Evolutionary conservation across 345 rosid genomes (phyloP).

Genomic region (Arabis hirsuta): DNA sequence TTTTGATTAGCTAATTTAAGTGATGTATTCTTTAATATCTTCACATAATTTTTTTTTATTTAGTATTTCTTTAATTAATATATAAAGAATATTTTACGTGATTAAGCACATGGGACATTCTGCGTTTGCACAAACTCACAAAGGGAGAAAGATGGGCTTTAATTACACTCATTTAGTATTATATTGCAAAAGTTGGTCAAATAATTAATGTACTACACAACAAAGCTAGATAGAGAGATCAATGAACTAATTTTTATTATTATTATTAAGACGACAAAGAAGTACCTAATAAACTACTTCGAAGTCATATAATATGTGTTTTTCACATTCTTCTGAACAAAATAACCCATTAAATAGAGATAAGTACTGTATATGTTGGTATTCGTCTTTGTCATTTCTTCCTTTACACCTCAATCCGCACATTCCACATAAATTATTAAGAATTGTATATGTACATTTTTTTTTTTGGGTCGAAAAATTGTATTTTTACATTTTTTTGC

Average conservation of each 20-base stretch:
- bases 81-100: not conserved
- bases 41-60: too few species aligned
- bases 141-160: slow-evolving; percentile 37
- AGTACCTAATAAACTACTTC: slow-evolving; percentile 34
- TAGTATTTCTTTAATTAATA: too few species aligned
- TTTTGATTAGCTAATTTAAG: too few species aligned
- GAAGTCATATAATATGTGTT: slow-evolving; percentile 25
- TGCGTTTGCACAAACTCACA: slow-evolving; percentile 43
- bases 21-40: too few species aligned
- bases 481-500: not conserved
- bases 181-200: slow-evolving; percentile 43
- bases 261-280: slow-evolving; percentile 11
- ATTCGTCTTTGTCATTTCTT: slow-evolving; percentile 50
- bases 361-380: slow-evolving; percentile 36
- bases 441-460: not conserved
- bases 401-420: slow-evolving; percentile 41
- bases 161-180: slow-evolving; percentile 31
- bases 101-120: slow-evolving; percentile 47
- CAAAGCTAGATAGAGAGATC: slow-evolving; percentile 24
- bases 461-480: too few species aligned
- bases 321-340: slow-evolving; percentile 26
- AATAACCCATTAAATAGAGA: slow-evolving; percentile 1
- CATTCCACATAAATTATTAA: slow-evolving; percentile 3
- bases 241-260: slow-evolving; percentile 5
- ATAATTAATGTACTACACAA: slow-evolving; percentile 41